Evolutionary conservation across 2,329 filamentous ascomycete species (phyloP).

Genomic region (Cladosporium phlei): DNA sequence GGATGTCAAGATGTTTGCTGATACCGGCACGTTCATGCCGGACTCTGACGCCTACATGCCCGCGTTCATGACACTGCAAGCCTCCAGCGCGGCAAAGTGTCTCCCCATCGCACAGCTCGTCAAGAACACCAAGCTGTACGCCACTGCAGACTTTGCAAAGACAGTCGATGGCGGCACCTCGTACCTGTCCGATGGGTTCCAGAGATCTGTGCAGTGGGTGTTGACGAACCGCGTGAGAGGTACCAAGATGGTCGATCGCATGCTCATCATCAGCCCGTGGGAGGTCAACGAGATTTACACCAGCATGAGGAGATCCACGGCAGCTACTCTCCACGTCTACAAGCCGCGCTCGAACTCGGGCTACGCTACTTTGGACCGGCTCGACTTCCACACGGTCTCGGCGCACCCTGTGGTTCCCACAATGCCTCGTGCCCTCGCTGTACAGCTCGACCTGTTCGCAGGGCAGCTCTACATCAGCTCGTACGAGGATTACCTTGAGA

Average conservation of each 20-base stretch:
- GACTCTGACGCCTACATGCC: constrained; percentile 36
- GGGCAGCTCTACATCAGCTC: constrained; percentile 61
- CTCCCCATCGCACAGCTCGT: constrained; percentile 37
- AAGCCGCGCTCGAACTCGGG: constrained; percentile 43
- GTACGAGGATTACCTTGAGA: constrained; percentile 49
- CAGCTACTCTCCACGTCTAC: constrained; percentile 48
- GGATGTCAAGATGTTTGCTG: constrained; percentile 40
- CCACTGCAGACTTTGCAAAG: constrained; percentile 48
- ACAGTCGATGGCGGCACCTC: constrained; percentile 36
- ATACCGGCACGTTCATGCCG: constrained; percentile 30
- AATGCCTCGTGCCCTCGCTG: constrained; percentile 30
- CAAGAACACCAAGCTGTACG: constrained; percentile 32
- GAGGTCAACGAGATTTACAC: constrained; percentile 54
- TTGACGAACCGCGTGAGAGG: constrained; percentile 29
- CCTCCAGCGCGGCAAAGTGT: constrained; percentile 37
- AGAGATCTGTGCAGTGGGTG: constrained; percentile 54
- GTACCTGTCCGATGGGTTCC: constrained; percentile 47
- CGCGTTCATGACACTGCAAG: constrained; percentile 43
- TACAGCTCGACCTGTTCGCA: constrained; percentile 60
- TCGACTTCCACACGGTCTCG: constrained; percentile 44
- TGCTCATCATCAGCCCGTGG: constrained; percentile 57
- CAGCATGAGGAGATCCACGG: constrained; percentile 33
- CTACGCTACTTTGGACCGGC: constrained; percentile 39
- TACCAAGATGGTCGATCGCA: constrained; percentile 16
- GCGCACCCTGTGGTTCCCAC: constrained; percentile 9